phyloP scores from a whole-genome alignment of 169 alveolate genomes.

The Perkinsus olseni region DNA sequence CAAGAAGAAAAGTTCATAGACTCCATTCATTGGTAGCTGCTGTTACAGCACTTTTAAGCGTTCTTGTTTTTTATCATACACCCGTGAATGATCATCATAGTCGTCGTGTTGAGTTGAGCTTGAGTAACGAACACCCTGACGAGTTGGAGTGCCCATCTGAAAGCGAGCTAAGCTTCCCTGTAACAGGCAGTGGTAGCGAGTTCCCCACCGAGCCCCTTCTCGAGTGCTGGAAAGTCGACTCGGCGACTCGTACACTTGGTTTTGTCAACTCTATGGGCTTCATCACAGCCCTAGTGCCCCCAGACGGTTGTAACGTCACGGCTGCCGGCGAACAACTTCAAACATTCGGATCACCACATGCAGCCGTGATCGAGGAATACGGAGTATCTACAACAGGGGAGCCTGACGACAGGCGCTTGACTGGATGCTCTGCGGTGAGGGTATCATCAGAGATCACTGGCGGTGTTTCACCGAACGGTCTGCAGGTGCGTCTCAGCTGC shows the following conservation, averaged over 20 bases:
- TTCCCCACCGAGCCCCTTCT: too few relatives aligned
- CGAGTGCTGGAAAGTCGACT: too few relatives aligned
- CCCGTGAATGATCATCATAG: background rate
- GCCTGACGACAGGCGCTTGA: background rate
- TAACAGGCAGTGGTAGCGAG: too few relatives aligned
- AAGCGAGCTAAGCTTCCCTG: too few relatives aligned
- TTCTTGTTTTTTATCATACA: background rate
- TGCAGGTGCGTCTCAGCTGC: background rate
- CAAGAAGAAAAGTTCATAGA: background rate
- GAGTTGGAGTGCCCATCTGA: too few relatives aligned
- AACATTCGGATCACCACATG: background rate
- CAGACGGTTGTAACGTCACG: background rate
- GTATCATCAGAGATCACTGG: too few relatives aligned
- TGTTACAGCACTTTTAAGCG: background rate
- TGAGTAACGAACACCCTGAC: too few relatives aligned
- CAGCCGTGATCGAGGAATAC: background rate
- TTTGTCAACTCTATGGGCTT: background rate
- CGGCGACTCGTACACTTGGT: too few relatives aligned
- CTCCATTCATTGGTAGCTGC: background rate
- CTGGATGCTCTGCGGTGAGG: background rate
- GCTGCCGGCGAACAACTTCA: background rate
- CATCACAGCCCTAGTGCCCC: background rate
- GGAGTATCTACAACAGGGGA: background rate
- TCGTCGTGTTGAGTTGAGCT: too few relatives aligned
- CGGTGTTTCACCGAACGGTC: too few relatives aligned